Evolutionary conservation across 257 asterid species (phyloP), one percentile per base, ranked within the genome.

Genomic region (Salvia rosmarinus): DNA sequence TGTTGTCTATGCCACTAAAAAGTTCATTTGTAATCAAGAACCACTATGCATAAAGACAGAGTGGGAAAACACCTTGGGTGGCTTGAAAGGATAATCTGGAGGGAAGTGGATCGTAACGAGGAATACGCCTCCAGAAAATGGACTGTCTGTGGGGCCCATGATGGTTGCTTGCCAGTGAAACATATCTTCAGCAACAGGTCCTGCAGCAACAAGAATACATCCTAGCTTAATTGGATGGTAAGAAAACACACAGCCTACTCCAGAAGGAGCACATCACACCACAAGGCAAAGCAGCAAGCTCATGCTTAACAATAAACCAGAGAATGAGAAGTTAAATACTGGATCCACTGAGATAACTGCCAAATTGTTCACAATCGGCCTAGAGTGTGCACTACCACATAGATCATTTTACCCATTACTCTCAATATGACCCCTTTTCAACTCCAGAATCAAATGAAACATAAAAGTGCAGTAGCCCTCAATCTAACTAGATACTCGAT

Each of bases 21-120:
- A 4, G 0, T 5, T 16, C 16, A 17, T 9, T 1, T 16, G 14
- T 37, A 44, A 63, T 23, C 25, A 54, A 21, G 9, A 58, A 42
- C 19, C 62, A n/a, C 20, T 1, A 34, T 34, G 64, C 20, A 50
- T 49, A 49, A 2, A 34, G 6, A 39, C 21, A 32, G 21, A 10
- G 56, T 13, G 30, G 13, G 39, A 65, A 23, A 35, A 57, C 50
- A 75, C 75, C 75, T 75, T 75, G 21, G 75, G 79, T 5, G 79
- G 79, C 79, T 75, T 75, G 71, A 75, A 75, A 16, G 79, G 79
- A 52, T 75, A 75, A 75, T 75, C 79, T 4, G 79, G 77, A 52
- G 77, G 77, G 65, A 72, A 72, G 71, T 72, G 71, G 37, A 73
- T 64, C 0, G 77, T 73, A 52, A 73, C 35, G 6, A 73, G 72